Percentiles rank a stretch among this genome's conserved stretches.
Conservation (phyloP, 352 stramenopile genomes). For the Phytophthora pini region DNA sequence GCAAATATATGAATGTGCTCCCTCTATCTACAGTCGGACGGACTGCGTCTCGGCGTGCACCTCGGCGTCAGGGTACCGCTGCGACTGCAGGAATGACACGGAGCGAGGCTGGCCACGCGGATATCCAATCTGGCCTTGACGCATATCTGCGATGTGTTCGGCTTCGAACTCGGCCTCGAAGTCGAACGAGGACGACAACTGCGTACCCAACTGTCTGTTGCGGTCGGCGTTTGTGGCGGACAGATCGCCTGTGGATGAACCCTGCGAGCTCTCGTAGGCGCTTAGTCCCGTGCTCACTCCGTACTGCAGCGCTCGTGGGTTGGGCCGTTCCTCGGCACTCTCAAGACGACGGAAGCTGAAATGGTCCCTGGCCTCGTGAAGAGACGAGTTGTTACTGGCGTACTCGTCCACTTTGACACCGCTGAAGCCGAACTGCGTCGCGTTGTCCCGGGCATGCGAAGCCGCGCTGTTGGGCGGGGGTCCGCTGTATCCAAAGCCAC, state of each 20-base stretch:
- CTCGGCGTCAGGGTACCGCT: slow-evolving; percentile 74
- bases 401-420: slow-evolving; percentile 20
- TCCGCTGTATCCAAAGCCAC: slow-evolving; percentile 12
- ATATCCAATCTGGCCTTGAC: slow-evolving; percentile 58
- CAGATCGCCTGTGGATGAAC: slow-evolving; percentile 25
- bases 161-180: slow-evolving; percentile 63
- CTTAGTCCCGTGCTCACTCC: slow-evolving; percentile 34
- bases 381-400: slow-evolving; percentile 4
- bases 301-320: slow-evolving; percentile 13
- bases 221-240: slow-evolving; percentile 21
- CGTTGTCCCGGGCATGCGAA: slow-evolving; percentile 35
- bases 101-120: slow-evolving; percentile 63
- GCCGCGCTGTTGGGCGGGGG: slow-evolving; percentile 27
- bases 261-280: slow-evolving; percentile 30
- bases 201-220: slow-evolving; percentile 21
- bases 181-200: slow-evolving; percentile 58
- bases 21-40: slow-evolving; percentile 43
- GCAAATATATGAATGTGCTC: neutral
- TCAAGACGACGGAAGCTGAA: slow-evolving; percentile 41
- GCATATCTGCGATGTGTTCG: slow-evolving; percentile 48
- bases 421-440: slow-evolving; percentile 42
- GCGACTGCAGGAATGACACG: slow-evolving; percentile 75
- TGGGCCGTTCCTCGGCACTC: slow-evolving; percentile 26
- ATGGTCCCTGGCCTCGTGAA: slow-evolving; percentile 13
- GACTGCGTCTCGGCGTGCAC: slow-evolving; percentile 70